Percentiles rank a stretch among this genome's conserved stretches.
These are phyloP conservation scores for Coemansia sp. DNA, from an alignment of 192 early-diverging fungal species.

Conservation along the genomic window DNA sequence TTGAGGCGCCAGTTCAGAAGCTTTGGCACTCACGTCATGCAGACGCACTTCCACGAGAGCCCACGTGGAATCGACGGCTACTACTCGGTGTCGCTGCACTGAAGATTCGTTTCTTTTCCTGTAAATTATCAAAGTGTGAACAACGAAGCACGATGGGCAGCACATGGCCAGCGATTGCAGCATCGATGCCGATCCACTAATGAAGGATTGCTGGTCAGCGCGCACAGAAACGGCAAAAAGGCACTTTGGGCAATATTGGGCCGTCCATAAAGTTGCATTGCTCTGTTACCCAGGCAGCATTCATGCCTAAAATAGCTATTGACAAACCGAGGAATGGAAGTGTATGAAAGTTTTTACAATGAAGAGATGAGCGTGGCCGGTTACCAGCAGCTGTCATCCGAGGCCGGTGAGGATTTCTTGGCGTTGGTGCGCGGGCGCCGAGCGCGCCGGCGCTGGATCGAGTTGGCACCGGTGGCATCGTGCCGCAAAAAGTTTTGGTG, in stretches of 20 bases:
- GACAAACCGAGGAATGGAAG: no score
- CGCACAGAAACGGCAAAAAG: no score
- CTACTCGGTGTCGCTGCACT: conserved; percentile 14
- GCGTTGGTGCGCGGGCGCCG: conserved; percentile 25
- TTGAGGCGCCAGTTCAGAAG: conserved; percentile 16
- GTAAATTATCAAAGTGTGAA: neutral
- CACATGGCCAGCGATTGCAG: no score
- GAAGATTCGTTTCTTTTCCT: neutral
- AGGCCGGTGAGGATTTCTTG: conserved; percentile 35
- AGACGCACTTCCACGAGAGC: conserved; percentile 7
- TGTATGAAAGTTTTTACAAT: no score
- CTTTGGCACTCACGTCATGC: conserved; percentile 8
- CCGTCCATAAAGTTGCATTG: no score
- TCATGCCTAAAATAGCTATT: no score
- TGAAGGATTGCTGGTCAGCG: no score
- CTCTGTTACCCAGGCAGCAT: no score
- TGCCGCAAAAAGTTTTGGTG: conserved; percentile 27
- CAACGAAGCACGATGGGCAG: neutral
- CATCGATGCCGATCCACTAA: neutral
- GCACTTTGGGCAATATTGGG: no score
- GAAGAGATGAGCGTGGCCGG: no score
- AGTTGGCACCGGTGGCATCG: conserved; percentile 12
- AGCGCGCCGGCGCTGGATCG: conserved; percentile 37
- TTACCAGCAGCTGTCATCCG: conserved; percentile 36
- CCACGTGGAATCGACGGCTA: conserved; percentile 20